Percentiles rank a stretch among this genome's conserved stretches.
phyloP scores from a whole-genome alignment of 306 rosid species.

The Pueraria montana region DNA sequence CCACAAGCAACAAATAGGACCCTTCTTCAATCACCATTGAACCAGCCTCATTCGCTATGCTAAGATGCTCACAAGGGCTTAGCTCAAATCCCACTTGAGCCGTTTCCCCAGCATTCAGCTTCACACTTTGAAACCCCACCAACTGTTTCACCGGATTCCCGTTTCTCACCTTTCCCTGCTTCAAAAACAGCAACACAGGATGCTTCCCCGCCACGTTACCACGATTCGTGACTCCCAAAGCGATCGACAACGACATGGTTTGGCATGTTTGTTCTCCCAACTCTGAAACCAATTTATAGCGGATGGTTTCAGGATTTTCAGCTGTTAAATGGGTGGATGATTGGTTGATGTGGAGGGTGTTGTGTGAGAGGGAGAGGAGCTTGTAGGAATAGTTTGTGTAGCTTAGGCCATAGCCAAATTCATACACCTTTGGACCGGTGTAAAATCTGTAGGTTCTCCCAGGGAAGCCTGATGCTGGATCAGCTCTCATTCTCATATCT shows the following conservation, averaged over 20 bases:
- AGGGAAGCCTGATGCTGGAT: conserved; percentile 71
- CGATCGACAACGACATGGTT: conserved; percentile 58
- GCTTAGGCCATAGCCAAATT: conserved; percentile 92
- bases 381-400: conserved; percentile 74
- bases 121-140: conserved; percentile 78
- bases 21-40: conserved; percentile 78
- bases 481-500: conserved; percentile 96
- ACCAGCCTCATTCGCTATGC: conserved; percentile 76
- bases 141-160: conserved; percentile 74
- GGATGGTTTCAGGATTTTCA: conserved; percentile 54
- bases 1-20: conserved; percentile 72
- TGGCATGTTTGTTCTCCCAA: conserved; percentile 64
- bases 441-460: conserved; percentile 93
- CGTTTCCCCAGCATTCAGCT: conserved; percentile 64
- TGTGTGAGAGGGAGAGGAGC: conserved; percentile 55
- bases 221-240: conserved; percentile 60
- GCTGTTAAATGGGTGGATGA: conserved; percentile 51
- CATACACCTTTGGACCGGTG: conserved; percentile 71
- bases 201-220: conserved; percentile 86
- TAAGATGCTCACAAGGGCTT: conserved; percentile 79
- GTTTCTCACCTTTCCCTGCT: conserved; percentile 44
- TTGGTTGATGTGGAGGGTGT: conserved; percentile 64
- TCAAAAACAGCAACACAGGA: conserved; percentile 70
- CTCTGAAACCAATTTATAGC: conserved; percentile 66
- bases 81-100: conserved; percentile 65